Conservation (phyloP, 768 basidiomycete species). For the Pisolithus orientalis region DNA sequence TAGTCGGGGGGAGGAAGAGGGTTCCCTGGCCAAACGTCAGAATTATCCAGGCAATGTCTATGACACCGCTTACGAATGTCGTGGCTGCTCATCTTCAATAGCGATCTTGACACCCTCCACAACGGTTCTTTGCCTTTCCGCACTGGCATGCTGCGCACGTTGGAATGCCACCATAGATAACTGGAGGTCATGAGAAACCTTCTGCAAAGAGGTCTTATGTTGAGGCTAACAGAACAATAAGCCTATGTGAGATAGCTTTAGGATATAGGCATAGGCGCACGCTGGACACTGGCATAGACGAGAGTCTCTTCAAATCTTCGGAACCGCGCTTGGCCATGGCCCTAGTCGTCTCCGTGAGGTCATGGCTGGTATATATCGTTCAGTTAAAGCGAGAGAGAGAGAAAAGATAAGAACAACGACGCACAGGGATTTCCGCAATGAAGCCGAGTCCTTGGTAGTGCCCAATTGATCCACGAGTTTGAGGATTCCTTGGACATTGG, state of each 20-base stretch:
- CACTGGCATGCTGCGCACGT: constrained; percentile 83
- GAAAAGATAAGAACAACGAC: constrained; percentile 25
- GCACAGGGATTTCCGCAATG: constrained; percentile 78
- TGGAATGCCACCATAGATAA: constrained; percentile 89
- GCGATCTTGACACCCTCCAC: constrained; percentile 83
- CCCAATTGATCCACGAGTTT: constrained; percentile 97
- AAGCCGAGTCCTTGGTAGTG: constrained; percentile 70
- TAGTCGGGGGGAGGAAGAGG: constrained; percentile 45
- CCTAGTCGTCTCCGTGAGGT: constrained; percentile 89
- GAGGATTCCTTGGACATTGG: constrained; percentile 92
- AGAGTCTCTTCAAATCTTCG: constrained; percentile 87
- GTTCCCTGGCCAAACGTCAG: constrained; percentile 23
- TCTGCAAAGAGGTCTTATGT: constrained; percentile 79
- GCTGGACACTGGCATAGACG: constrained; percentile 54
- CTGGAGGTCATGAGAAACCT: constrained; percentile 91
- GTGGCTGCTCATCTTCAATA: constrained; percentile 65
- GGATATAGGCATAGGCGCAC: constrained; percentile 32
- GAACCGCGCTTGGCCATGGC: constrained; percentile 93
- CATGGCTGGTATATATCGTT: constrained; percentile 53
- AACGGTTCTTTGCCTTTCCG: constrained; percentile 82
- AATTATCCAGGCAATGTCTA: neutral
- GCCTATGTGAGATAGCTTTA: neutral
- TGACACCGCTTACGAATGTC: constrained; percentile 14
- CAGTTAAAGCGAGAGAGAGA: neutral
- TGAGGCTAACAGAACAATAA: constrained; percentile 46